These are phyloP conservation scores for Alternaria gansuensis DNA, from an alignment of 2,329 filamentous ascomycete genomes.

Conservation along the genomic window DNA sequence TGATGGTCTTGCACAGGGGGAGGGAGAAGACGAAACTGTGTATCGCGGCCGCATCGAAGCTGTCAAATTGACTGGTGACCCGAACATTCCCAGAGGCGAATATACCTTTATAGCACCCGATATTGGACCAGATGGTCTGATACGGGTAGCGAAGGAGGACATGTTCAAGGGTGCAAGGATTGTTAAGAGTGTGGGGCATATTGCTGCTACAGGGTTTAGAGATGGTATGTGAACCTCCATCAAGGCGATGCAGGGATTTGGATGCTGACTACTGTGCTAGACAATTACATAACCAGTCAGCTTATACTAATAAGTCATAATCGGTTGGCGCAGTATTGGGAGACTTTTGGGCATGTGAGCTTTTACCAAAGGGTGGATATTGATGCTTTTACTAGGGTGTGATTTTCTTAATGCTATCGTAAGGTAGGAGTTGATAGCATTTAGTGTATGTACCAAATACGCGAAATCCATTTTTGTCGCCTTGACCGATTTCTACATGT, in stretches of 20 bases:
- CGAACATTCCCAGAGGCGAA: slow-evolving; percentile 87
- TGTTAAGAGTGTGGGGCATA: slow-evolving; percentile 78
- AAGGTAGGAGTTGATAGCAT: background rate
- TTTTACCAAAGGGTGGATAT: slow-evolving; percentile 60
- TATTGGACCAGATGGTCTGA: slow-evolving; percentile 71
- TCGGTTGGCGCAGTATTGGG: slow-evolving; percentile 83
- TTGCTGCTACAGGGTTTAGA: slow-evolving; percentile 76
- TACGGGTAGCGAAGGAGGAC: slow-evolving; percentile 70
- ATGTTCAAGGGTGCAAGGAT: slow-evolving; percentile 78
- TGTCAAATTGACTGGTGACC: slow-evolving; percentile 91
- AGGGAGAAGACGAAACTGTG: slow-evolving; percentile 45
- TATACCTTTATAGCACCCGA: slow-evolving; percentile 83
- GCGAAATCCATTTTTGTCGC: too few relatives aligned
- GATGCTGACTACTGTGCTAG: slow-evolving; percentile 56
- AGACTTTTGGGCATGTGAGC: slow-evolving; percentile 61
- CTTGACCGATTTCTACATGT: too few relatives aligned
- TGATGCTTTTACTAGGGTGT: slow-evolving; percentile 48
- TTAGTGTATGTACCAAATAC: background rate
- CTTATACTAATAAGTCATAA: slow-evolving; percentile 82
- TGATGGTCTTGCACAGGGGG: background rate
- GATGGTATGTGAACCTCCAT: slow-evolving; percentile 66
- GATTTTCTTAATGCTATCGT: background rate
- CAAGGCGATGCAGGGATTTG: background rate
- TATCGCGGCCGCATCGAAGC: slow-evolving; percentile 78
- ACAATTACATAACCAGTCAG: slow-evolving; percentile 76